Percentiles rank a stretch among this genome's conserved stretches.
phyloP scores from a whole-genome alignment of 179 eudicot genomes.

The Amaranthus tricolor region DNA sequence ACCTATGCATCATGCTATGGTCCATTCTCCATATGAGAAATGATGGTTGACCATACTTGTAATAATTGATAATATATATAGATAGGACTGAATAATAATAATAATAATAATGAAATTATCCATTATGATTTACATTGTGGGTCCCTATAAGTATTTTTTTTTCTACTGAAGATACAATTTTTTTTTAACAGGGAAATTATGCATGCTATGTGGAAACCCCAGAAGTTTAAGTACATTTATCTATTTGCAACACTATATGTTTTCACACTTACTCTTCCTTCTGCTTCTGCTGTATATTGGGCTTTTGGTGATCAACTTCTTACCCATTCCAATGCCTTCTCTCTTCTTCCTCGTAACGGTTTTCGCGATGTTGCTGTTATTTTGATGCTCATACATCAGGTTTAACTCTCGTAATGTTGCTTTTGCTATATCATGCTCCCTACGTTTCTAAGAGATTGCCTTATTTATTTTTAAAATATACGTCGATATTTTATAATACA shows the following conservation, averaged over 20 bases:
- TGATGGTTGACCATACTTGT: slow-evolving; percentile 27
- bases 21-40: slow-evolving; percentile 28
- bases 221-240: slow-evolving; percentile 55
- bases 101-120: background rate
- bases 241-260: slow-evolving; percentile 55
- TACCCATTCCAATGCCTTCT: slow-evolving; percentile 52
- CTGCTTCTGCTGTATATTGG: slow-evolving; percentile 59
- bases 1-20: slow-evolving; percentile 28
- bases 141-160: background rate
- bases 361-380: slow-evolving; percentile 53
- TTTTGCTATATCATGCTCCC: too few species aligned
- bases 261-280: slow-evolving; percentile 57
- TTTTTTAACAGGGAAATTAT: slow-evolving; percentile 35
- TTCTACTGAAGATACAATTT: background rate
- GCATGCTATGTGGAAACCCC: slow-evolving; percentile 55
- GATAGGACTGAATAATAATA: background rate
- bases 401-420: background rate
- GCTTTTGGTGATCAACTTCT: slow-evolving; percentile 58
- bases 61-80: slow-evolving; percentile 19
- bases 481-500: too few species aligned
- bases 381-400: slow-evolving; percentile 68
- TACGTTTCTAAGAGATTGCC: too few species aligned
- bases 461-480: too few species aligned
- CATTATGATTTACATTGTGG: slow-evolving; percentile 6
- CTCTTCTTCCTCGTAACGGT: slow-evolving; percentile 49